Conservation (phyloP, 192 early-diverging fungal species). For the Backusella sp. region DNA sequence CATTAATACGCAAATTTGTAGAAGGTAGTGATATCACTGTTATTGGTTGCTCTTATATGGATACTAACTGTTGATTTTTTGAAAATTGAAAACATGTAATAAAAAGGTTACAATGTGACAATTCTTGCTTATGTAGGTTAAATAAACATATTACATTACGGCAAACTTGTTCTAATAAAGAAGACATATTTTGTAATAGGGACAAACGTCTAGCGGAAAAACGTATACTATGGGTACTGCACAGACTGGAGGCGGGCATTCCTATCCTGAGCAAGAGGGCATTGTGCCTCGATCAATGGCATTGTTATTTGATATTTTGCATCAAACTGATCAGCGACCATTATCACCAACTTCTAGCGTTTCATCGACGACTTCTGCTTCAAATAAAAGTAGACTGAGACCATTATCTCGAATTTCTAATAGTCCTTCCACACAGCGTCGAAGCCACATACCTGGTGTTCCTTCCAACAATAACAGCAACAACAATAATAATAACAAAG, state of each 20-base stretch:
- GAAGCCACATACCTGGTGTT: not conserved
- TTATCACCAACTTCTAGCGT: constrained; percentile 87
- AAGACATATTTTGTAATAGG: constrained; percentile 15
- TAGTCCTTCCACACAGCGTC: not conserved
- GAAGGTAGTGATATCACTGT: constrained; percentile 17
- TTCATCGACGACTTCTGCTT: constrained; percentile 54
- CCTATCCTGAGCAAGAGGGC: constrained; percentile 31
- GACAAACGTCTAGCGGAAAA: constrained; percentile 92
- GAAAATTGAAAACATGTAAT: not conserved
- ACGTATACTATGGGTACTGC: constrained; percentile 96
- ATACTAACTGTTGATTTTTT: not conserved
- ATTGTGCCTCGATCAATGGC: constrained; percentile 77
- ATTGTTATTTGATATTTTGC: constrained; percentile 52
- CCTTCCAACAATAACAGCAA: not conserved
- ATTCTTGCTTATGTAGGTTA: constrained; percentile 82
- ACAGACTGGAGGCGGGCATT: constrained; percentile 18
- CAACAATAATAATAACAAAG: not conserved
- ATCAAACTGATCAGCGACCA: constrained; percentile 86
- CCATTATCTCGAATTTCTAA: constrained; percentile 23
- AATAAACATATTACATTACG: constrained; percentile 10
- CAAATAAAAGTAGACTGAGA: constrained; percentile 26
- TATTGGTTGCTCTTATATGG: not conserved
- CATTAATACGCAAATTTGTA: constrained; percentile 33
- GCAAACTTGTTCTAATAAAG: not conserved
- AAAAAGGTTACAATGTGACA: constrained; percentile 93